Conservation (phyloP, 768 basidiomycete genomes). For the Rickenella mellea region DNA sequence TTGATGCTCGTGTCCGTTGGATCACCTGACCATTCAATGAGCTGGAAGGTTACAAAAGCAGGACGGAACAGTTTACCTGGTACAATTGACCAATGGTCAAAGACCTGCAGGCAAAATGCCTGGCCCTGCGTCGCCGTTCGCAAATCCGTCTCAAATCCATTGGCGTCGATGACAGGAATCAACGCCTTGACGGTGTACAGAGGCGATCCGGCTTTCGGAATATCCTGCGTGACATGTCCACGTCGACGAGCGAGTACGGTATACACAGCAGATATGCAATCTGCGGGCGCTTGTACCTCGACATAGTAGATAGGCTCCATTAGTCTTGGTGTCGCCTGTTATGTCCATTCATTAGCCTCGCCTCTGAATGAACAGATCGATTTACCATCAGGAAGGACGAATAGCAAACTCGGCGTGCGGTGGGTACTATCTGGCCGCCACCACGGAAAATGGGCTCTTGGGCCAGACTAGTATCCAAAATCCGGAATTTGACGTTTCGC, state of each 20-base stretch:
- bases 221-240: slow-evolving; percentile 98
- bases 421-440: slow-evolving; percentile 97
- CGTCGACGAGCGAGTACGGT: slow-evolving; percentile 96
- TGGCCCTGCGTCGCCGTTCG: slow-evolving; percentile 97
- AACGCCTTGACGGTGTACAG: slow-evolving; percentile 97
- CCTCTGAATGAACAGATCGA: slow-evolving; percentile 6
- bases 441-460: slow-evolving; percentile 97
- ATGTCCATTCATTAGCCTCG: slow-evolving; percentile 1
- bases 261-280: slow-evolving; percentile 97
- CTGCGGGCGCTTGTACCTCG: slow-evolving; percentile 98
- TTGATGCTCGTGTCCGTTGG: slow-evolving; percentile 97
- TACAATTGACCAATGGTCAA: slow-evolving; percentile 99
- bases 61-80: slow-evolving; percentile 66
- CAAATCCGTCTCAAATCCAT: slow-evolving; percentile 97
- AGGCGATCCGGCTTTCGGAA: slow-evolving; percentile 96
- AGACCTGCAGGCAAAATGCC: slow-evolving; percentile 96
- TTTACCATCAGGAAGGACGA: slow-evolving; percentile 97
- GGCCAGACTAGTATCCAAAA: slow-evolving; percentile 86
- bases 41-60: neutral
- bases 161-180: slow-evolving; percentile 97
- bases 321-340: slow-evolving; percentile 85
- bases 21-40: slow-evolving; percentile 71
- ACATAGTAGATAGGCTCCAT: slow-evolving; percentile 99
- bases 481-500: slow-evolving; percentile 96
- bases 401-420: slow-evolving; percentile 97